Percentiles rank a stretch among this genome's conserved stretches.
Evolutionary conservation across 2,329 filamentous ascomycete genomes (phyloP).

Genomic region (Claviceps cyperi): DNA sequence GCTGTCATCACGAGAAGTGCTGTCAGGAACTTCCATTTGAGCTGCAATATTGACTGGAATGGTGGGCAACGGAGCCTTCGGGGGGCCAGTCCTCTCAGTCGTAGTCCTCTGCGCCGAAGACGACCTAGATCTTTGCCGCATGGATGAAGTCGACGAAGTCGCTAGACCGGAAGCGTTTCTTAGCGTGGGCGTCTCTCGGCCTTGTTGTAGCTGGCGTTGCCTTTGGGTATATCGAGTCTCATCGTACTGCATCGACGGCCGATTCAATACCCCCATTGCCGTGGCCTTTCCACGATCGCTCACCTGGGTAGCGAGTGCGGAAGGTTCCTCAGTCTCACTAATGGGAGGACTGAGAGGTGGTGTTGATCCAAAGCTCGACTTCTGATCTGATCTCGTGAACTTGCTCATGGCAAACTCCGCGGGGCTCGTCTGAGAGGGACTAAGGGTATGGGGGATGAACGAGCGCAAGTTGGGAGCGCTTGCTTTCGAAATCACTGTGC

Average conservation of each 20-base stretch:
- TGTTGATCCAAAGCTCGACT: slow-evolving; percentile 17
- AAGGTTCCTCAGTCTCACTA: slow-evolving; percentile 57
- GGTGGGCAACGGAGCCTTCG: slow-evolving; percentile 11
- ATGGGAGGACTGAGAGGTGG: slow-evolving; percentile 39
- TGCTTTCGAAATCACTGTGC: slow-evolving; percentile 33
- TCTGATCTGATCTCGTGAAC: slow-evolving; percentile 21
- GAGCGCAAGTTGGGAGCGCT: slow-evolving; percentile 58
- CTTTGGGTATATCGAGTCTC: slow-evolving; percentile 74
- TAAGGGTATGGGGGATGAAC: slow-evolving; percentile 31
- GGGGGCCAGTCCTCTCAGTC: slow-evolving; percentile 18
- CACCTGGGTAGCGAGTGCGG: slow-evolving; percentile 52
- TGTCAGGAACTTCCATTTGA: slow-evolving; percentile 18
- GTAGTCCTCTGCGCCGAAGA: slow-evolving; percentile 27
- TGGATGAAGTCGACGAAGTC: slow-evolving; percentile 24
- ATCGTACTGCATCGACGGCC: slow-evolving; percentile 63
- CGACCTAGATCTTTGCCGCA: slow-evolving; percentile 29
- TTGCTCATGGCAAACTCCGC: slow-evolving; percentile 21
- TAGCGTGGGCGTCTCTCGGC: slow-evolving; percentile 46
- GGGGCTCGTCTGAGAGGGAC: slow-evolving; percentile 23
- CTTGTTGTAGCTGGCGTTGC: slow-evolving; percentile 67
- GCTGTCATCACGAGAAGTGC: slow-evolving; percentile 31
- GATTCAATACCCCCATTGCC: slow-evolving; percentile 48
- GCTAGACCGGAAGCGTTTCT: slow-evolving; percentile 31
- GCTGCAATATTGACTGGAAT: slow-evolving; percentile 16
- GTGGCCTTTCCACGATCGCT: slow-evolving; percentile 73